Evolutionary conservation across 345 rosid genomes (phyloP).

Genomic region (Noccaea bulbosa): DNA sequence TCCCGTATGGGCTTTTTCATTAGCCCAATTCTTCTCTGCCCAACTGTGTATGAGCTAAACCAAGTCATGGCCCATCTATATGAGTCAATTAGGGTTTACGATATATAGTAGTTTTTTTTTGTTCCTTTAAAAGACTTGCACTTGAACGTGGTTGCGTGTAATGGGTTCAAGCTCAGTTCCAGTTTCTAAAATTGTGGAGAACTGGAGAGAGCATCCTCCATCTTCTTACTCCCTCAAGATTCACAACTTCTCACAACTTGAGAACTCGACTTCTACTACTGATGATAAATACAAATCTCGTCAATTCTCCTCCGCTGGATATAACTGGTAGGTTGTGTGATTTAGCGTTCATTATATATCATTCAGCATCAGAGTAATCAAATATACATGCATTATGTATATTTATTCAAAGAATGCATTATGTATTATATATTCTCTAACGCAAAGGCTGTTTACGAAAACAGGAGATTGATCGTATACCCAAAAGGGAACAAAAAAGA

Average conservation of each 20-base stretch:
- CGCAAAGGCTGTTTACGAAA: not conserved
- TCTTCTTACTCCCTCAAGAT: constrained; percentile 18
- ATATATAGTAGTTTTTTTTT: no score
- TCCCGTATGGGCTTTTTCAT: no score
- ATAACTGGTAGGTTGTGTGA: constrained; percentile 3
- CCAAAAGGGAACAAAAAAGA: constrained; percentile 24
- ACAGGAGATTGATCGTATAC: constrained; percentile 21
- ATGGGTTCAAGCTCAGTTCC: not conserved
- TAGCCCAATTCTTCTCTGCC: no score
- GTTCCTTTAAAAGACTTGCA: not conserved
- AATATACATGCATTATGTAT: no score
- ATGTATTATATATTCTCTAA: no score
- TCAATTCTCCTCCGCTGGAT: constrained; percentile 19
- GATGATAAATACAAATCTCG: constrained; percentile 26
- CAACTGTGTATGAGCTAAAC: no score
- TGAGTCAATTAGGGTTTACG: no score
- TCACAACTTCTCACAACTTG: not conserved
- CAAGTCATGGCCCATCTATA: no score
- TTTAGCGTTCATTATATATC: not conserved
- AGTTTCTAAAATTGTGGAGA: not conserved
- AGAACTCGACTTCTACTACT: not conserved
- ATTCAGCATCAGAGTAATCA: no score
- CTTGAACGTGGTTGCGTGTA: not conserved
- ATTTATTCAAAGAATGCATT: no score
- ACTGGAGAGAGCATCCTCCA: constrained; percentile 19